A percentile compares a stretch with the other conserved stretches of the same genome.
These are phyloP conservation scores for Starmerella apicola DNA, from an alignment of 805 yeast genomes.

Conservation along the genomic window DNA sequence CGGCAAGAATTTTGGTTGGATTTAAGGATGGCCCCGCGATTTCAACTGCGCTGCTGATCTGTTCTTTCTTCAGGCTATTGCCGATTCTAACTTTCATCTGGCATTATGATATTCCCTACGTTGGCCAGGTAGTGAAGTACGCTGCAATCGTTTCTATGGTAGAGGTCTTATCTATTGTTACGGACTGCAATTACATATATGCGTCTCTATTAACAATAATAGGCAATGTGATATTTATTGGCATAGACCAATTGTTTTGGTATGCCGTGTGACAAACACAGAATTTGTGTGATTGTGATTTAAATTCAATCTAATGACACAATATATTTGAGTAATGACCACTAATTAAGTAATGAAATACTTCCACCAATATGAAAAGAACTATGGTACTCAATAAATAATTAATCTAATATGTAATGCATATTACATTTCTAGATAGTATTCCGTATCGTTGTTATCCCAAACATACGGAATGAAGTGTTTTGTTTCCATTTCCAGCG, in stretches of 20 bases:
- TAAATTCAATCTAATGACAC: too few species aligned
- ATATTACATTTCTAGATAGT: background rate
- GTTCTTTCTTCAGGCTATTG: conserved; percentile 68
- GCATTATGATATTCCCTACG: conserved; percentile 81
- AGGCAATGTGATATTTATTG: conserved; percentile 1
- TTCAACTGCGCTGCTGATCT: conserved; percentile 56
- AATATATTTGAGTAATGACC: too few species aligned
- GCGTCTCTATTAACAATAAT: conserved; percentile 25
- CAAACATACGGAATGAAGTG: background rate
- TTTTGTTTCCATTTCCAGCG: background rate
- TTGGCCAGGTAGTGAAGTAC: conserved; percentile 45
- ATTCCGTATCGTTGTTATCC: background rate
- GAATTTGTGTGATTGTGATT: background rate
- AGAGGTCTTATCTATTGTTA: conserved; percentile 46
- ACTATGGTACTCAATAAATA: too few species aligned
- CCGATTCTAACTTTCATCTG: conserved; percentile 92
- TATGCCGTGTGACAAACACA: background rate
- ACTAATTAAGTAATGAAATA: background rate
- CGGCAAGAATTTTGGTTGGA: conserved; percentile 26
- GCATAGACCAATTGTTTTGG: conserved; percentile 6
- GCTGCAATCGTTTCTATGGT: conserved; percentile 50
- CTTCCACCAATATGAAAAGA: too few species aligned
- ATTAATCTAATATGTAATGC: too few species aligned
- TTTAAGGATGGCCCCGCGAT: conserved; percentile 36
- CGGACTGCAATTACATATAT: conserved; percentile 26